Percentiles rank a stretch among this genome's conserved stretches.
Conservation (phyloP, 169 alveolate genomes). For the Babesia ovata region DNA sequence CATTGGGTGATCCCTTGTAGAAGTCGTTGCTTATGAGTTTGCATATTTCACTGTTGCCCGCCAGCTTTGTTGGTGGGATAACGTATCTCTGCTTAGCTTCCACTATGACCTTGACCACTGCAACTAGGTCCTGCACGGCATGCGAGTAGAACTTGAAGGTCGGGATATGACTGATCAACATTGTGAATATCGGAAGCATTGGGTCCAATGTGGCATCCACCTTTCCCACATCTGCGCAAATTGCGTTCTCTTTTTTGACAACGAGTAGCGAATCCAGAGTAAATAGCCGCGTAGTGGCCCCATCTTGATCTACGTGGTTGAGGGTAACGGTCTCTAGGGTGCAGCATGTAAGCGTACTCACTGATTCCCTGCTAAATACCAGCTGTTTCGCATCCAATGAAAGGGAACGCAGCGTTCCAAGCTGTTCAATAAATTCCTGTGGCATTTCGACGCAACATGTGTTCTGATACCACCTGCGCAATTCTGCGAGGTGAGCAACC, state of each 20-base stretch:
- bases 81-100: background rate
- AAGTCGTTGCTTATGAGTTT: background rate
- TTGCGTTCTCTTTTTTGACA: background rate
- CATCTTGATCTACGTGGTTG: background rate
- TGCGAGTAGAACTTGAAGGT: background rate
- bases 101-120: background rate
- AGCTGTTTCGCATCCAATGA: background rate
- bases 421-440: background rate
- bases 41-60: constrained; percentile 2
- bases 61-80: background rate
- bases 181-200: background rate
- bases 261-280: background rate
- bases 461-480: constrained; percentile 35
- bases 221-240: constrained; percentile 8
- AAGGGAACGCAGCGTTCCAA: constrained; percentile 6
- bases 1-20: constrained; percentile 16
- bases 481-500: background rate
- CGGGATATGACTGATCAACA: background rate
- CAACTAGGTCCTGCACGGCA: background rate
- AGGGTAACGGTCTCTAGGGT: constrained; percentile 2
- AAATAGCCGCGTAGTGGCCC: background rate
- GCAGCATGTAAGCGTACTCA: background rate
- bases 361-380: background rate
- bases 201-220: background rate
- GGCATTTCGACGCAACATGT: constrained; percentile 11